Conservation (phyloP, 495 filamentous ascomycete species). For the Xylaria cubensis region DNA sequence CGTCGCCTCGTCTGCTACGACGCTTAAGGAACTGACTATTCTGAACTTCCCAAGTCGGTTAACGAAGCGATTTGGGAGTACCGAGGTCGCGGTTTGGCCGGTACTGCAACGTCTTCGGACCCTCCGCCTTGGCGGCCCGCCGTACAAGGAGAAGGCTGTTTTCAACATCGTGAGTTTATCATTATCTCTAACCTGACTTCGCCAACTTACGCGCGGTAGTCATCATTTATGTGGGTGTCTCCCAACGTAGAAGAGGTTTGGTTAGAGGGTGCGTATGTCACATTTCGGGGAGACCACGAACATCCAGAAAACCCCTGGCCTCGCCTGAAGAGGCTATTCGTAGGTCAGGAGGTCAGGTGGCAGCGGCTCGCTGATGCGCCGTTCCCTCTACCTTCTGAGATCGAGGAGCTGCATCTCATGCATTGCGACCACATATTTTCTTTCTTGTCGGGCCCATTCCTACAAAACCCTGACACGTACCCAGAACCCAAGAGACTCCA, state of each 20-base stretch:
- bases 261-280: slow-evolving; percentile 22
- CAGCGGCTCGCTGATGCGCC: neutral
- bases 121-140: slow-evolving; percentile 21
- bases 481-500: slow-evolving; percentile 12
- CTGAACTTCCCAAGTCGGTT: slow-evolving; percentile 23
- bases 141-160: slow-evolving; percentile 22
- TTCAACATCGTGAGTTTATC: neutral
- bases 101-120: slow-evolving; percentile 31
- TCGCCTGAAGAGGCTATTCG: slow-evolving; percentile 29
- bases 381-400: slow-evolving; percentile 16
- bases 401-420: slow-evolving; percentile 33
- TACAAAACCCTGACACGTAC: neutral
- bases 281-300: neutral
- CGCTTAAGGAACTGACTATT: slow-evolving; percentile 35
- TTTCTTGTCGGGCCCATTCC: neutral
- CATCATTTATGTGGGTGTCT: slow-evolving; percentile 13
- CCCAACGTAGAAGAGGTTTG: slow-evolving; percentile 38
- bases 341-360: slow-evolving; percentile 23
- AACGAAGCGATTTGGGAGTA: neutral
- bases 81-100: slow-evolving; percentile 30
- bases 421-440: slow-evolving; percentile 12
- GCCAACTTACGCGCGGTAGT: slow-evolving; percentile 27
- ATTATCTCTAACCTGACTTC: neutral
- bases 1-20: slow-evolving; percentile 23
- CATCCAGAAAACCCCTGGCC: slow-evolving; percentile 23